These are phyloP conservation scores for Triticum monococcum DNA, from an alignment of 176 grass and related monocot genomes.

Conservation along the genomic window DNA sequence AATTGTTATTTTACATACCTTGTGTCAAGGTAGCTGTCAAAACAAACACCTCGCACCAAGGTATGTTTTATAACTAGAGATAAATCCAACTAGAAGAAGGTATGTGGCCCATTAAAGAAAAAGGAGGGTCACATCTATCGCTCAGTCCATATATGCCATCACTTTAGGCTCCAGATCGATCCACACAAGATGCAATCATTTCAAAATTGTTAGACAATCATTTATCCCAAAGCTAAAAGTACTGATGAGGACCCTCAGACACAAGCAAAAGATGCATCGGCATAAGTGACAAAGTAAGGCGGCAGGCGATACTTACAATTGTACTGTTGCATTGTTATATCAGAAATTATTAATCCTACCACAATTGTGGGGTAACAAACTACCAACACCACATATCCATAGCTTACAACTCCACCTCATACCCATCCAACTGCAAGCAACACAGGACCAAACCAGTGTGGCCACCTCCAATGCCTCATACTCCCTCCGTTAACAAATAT, in stretches of 20 bases:
- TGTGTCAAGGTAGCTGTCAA: background rate
- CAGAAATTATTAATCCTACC: conserved; percentile 1
- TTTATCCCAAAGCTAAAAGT: background rate
- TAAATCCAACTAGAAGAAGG: background rate
- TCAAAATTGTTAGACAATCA: background rate
- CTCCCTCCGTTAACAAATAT: too few species aligned
- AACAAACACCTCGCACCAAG: background rate
- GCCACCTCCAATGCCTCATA: background rate
- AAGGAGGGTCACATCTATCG: background rate
- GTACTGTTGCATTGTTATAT: background rate
- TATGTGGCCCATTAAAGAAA: background rate
- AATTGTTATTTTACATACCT: background rate
- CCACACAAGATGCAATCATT: background rate
- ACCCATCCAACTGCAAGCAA: background rate
- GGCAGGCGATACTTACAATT: background rate
- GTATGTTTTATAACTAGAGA: background rate
- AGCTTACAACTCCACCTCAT: background rate
- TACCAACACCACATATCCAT: background rate
- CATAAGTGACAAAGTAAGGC: background rate
- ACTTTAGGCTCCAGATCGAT: background rate
- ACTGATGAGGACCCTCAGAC: conserved; percentile 4
- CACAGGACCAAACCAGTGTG: background rate
- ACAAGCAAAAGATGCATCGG: background rate
- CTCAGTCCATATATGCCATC: background rate
- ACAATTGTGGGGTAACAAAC: background rate